Evolutionary conservation across 2,329 filamentous ascomycete genomes (phyloP).

Genomic region (Aureobasidium melanogenum): DNA sequence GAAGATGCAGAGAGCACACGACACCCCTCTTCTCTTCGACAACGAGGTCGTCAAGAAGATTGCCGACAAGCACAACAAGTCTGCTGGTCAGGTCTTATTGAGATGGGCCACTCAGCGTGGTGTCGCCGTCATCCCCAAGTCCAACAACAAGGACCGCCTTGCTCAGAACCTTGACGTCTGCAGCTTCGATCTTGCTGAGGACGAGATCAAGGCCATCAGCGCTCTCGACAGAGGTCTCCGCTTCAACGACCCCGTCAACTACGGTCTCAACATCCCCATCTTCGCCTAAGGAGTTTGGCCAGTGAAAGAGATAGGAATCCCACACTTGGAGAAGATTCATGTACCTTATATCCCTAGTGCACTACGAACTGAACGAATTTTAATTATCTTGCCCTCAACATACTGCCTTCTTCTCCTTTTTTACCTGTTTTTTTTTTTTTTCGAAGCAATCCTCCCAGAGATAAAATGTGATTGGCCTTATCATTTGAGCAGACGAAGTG

Average conservation of each 20-base stretch:
- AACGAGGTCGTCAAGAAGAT: constrained; percentile 56
- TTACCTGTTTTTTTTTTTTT: not conserved
- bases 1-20: constrained; percentile 58
- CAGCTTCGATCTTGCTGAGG: constrained; percentile 55
- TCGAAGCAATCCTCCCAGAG: too few species aligned
- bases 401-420: too few species aligned
- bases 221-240: constrained; percentile 57
- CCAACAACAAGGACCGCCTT: constrained; percentile 49
- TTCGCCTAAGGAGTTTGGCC: constrained; percentile 35
- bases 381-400: not conserved
- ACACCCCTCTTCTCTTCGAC: constrained; percentile 61
- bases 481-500: not conserved
- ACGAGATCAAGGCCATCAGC: constrained; percentile 59
- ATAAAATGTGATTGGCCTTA: not conserved
- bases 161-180: constrained; percentile 59
- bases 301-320: not conserved
- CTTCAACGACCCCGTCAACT: constrained; percentile 67
- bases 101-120: constrained; percentile 80
- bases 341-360: constrained; percentile 3
- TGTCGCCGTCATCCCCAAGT: constrained; percentile 77
- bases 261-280: constrained; percentile 45
- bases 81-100: constrained; percentile 71
- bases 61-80: constrained; percentile 61
- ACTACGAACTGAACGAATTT: constrained; percentile 3
- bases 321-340: not conserved